Conservation (phyloP, 108 stramenopile genomes). For the Skeletonema grethae region DNA sequence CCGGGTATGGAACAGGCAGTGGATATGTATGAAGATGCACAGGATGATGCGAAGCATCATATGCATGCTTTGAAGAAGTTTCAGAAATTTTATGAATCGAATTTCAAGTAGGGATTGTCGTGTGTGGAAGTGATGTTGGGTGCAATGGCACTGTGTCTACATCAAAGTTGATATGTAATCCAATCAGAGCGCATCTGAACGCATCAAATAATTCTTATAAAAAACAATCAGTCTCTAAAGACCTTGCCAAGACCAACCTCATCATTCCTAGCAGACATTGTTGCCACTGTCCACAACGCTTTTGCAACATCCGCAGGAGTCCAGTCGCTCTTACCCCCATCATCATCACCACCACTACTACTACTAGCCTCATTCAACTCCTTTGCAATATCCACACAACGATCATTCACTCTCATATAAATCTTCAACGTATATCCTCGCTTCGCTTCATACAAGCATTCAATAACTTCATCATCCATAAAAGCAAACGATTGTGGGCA, state of each 20-base stretch:
- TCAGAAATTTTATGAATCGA: slow-evolving; percentile 3
- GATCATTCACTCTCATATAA: slow-evolving; percentile 53
- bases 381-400: slow-evolving; percentile 49
- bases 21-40: slow-evolving; percentile 14
- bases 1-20: slow-evolving; percentile 13
- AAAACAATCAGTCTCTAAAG: slow-evolving; percentile 2
- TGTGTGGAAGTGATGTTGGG: no score
- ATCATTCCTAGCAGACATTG: slow-evolving; percentile 41
- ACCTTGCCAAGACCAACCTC: slow-evolving; percentile 8
- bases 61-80: slow-evolving; percentile 4
- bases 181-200: no score
- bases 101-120: slow-evolving; percentile 4
- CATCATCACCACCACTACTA: background rate
- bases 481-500: slow-evolving; percentile 68
- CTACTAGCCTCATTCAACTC: slow-evolving; percentile 25
- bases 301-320: slow-evolving; percentile 61
- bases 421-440: slow-evolving; percentile 66
- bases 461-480: slow-evolving; percentile 88
- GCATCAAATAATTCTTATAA: no score
- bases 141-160: no score
- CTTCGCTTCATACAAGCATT: slow-evolving; percentile 62
- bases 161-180: no score
- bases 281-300: slow-evolving; percentile 71
- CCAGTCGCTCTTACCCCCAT: slow-evolving; percentile 30
- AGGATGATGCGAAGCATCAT: background rate